Evolutionary conservation across 345 rosid genomes (phyloP).

Genomic region (Bruguiera gymnorhiza): DNA sequence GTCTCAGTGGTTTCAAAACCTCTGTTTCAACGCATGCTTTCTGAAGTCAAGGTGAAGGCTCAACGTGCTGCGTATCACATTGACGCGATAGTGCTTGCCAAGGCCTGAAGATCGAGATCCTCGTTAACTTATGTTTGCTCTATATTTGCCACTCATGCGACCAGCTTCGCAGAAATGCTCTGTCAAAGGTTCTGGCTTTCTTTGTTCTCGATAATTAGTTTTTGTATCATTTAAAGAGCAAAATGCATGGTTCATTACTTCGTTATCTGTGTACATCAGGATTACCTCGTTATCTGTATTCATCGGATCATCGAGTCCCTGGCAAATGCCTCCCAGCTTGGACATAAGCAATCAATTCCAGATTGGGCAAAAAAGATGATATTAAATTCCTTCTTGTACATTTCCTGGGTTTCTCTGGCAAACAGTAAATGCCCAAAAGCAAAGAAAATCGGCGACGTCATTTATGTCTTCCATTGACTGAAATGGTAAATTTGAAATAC

Average conservation of each 20-base stretch:
- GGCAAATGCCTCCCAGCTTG: neutral
- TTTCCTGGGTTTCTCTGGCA: neutral
- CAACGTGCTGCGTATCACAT: too few relatives aligned
- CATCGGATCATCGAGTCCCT: neutral
- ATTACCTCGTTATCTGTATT: neutral
- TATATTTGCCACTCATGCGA: neutral
- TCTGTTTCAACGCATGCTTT: slow-evolving; percentile 1
- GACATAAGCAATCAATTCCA: neutral
- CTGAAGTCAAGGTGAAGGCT: slow-evolving; percentile 7
- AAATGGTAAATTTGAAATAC: neutral
- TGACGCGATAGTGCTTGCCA: too few relatives aligned
- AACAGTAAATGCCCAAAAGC: neutral
- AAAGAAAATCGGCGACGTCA: neutral
- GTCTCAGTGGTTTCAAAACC: slow-evolving; percentile 14
- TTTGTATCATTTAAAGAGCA: too few relatives aligned
- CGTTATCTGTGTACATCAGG: too few relatives aligned
- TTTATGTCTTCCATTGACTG: neutral
- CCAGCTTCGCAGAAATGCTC: neutral
- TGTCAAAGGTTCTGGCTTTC: neutral
- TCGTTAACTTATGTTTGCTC: neutral
- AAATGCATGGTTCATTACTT: too few relatives aligned
- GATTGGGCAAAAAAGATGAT: neutral
- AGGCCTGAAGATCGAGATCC: too few relatives aligned
- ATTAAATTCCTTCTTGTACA: neutral
- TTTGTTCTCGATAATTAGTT: neutral